Evolutionary conservation across 805 yeast genomes (phyloP), one percentile per base, ranked within the genome.

Genomic region (Hyphopichia homilentoma): DNA sequence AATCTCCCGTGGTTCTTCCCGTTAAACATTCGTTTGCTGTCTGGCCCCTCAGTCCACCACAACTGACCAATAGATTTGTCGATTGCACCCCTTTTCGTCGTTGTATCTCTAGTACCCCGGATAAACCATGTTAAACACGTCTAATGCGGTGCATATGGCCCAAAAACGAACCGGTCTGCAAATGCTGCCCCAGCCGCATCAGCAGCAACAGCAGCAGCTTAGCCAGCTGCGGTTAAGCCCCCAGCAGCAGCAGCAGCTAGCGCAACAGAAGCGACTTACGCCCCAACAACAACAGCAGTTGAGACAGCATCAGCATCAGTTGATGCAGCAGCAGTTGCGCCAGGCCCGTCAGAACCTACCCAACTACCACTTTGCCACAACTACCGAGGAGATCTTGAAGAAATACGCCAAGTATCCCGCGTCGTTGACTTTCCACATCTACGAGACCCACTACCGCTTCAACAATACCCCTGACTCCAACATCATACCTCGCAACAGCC

Each of bases 361-460:
- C 25, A 63, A 58, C 17, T 71, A 72, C 48, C 72, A 75, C 29
- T 83, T 81, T 48, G 78, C 82, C 7, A 86, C 84, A 47, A 78
- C 88, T 7, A 62, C 83, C 14, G 83, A 77, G 36, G 85, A 81
- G 30, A 70, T 93, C 6, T 57, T 93, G 45, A 75, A 77, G 38
- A 89, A 88, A 54, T 89, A 81, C 54, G 79, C 81, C 43, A 75
- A 77, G 35, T 75, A 74, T 39, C 84, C 90, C 7, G 83, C 96
- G 6, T 84, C 95, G 24, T 60, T 90, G 38, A 95, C 80, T 43
- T 81, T 90, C 48, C 97, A 90, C 50, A 87, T 90, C 16, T 89
- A 85, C 58, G 93, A 87, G 47, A 87, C 86, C 35, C 95, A 89
- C 59, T 90, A 80, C 56, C 75, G 95, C 39, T 89, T 90, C 63